These are phyloP conservation scores for Zygosaccharomyces bisporus DNA, from an alignment of 805 yeast species.

Conservation along the genomic window DNA sequence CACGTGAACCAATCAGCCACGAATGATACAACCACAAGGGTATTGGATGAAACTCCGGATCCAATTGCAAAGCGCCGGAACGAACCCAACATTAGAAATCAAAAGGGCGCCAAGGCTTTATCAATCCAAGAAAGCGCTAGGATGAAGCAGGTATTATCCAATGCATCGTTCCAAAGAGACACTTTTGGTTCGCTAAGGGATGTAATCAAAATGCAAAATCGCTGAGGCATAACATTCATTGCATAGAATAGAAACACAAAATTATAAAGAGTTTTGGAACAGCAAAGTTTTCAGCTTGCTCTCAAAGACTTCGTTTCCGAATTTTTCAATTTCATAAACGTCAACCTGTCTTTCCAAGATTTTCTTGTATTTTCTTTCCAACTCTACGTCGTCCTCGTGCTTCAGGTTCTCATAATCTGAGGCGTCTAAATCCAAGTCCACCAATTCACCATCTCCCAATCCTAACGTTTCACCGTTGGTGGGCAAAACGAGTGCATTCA, in stretches of 20 bases:
- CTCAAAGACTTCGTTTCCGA: conserved; percentile 25
- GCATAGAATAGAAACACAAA: not conserved
- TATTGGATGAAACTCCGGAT: conserved; percentile 15
- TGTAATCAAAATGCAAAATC: conserved; percentile 44
- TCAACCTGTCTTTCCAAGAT: conserved; percentile 17
- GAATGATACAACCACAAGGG: conserved; percentile 11
- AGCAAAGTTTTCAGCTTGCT: conserved; percentile 11
- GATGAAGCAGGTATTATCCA: conserved; percentile 55
- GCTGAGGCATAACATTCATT: conserved; percentile 5
- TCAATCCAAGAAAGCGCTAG: conserved; percentile 54
- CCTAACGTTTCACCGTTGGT: conserved; percentile 47
- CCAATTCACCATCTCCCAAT: conserved; percentile 46
- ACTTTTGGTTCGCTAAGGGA: conserved; percentile 65
- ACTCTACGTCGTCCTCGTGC: conserved; percentile 24
- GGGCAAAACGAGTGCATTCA: conserved; percentile 41
- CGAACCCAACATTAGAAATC: conserved; percentile 53
- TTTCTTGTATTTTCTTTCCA: conserved; percentile 35
- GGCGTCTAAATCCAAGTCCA: conserved; percentile 38
- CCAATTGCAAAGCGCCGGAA: conserved; percentile 34
- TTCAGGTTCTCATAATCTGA: conserved; percentile 27
- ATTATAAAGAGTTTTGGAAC: conserved; percentile 6
- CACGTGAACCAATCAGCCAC: conserved; percentile 11
- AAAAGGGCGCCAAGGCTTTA: conserved; percentile 51
- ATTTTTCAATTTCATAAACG: conserved; percentile 28
- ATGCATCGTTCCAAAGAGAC: conserved; percentile 50